Evolutionary conservation across 1,139 yeast genomes (phyloP).

Genomic region (Scheffersomyces titani): DNA sequence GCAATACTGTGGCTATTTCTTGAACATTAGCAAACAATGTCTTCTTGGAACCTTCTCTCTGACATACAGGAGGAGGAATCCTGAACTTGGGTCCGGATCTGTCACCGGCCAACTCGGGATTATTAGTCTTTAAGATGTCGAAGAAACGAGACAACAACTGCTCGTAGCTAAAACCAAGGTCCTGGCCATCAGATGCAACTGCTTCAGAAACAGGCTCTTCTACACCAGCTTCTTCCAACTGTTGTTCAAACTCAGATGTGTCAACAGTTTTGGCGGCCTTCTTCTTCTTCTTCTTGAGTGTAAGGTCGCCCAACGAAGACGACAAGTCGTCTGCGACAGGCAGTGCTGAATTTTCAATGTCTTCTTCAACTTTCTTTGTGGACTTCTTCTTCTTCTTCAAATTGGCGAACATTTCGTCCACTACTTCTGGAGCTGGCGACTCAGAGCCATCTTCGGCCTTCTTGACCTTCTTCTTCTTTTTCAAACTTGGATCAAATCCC

Average conservation of each 20-base stretch:
- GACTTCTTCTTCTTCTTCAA: slow-evolving; percentile 56
- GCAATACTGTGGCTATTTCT: slow-evolving; percentile 90
- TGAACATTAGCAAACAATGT: slow-evolving; percentile 94
- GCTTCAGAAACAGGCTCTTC: slow-evolving; percentile 45
- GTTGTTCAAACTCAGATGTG: slow-evolving; percentile 82
- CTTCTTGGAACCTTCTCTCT: slow-evolving; percentile 97
- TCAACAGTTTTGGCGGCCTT: slow-evolving; percentile 59
- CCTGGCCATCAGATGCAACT: slow-evolving; percentile 34
- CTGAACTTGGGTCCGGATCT: slow-evolving; percentile 90
- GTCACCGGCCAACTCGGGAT: slow-evolving; percentile 98
- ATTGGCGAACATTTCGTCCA: slow-evolving; percentile 56
- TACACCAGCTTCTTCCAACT: slow-evolving; percentile 88
- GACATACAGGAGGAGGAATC: slow-evolving; percentile 96
- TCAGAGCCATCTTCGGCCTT: slow-evolving; percentile 43
- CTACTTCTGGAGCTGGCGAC: slow-evolving; percentile 32
- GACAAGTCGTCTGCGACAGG: slow-evolving; percentile 57
- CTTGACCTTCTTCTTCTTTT: slow-evolving; percentile 82
- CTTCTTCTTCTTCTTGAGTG: slow-evolving; percentile 77
- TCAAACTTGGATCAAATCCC: slow-evolving; percentile 76
- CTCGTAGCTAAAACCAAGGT: slow-evolving; percentile 70
- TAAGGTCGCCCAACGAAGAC: slow-evolving; percentile 70
- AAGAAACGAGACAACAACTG: slow-evolving; percentile 82
- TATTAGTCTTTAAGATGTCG: slow-evolving; percentile 81
- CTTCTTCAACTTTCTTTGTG: slow-evolving; percentile 41
- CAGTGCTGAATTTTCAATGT: slow-evolving; percentile 31